Conservation (phyloP, 73 alveolate genomes). For the Urostyla sp. region DNA sequence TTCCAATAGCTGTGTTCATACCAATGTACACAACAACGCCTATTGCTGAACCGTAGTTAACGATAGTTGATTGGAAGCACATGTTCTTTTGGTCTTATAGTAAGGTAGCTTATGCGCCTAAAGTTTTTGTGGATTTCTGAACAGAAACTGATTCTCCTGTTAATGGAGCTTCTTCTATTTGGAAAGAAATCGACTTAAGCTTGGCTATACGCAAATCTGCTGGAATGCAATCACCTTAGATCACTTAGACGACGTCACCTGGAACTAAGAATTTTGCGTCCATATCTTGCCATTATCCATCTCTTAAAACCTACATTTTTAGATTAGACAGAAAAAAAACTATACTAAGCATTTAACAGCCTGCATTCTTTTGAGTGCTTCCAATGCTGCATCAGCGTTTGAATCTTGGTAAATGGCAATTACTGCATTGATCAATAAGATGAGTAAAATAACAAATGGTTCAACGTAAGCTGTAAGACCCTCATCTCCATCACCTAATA, state of each 20-base stretch:
- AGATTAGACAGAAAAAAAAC: neutral
- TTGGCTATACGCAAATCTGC: conserved; percentile 94
- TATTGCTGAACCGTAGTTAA: conserved; percentile 87
- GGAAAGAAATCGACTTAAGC: conserved; percentile 84
- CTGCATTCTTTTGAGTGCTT: conserved; percentile 89
- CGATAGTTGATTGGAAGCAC: conserved; percentile 90
- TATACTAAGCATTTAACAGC: conserved; percentile 83
- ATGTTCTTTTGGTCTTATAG: conserved; percentile 71
- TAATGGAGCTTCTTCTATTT: conserved; percentile 94
- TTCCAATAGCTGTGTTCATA: conserved; percentile 96
- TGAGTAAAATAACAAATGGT: conserved; percentile 95
- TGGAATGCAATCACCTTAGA: conserved; percentile 93
- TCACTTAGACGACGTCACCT: conserved; percentile 94
- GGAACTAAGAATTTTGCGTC: conserved; percentile 91
- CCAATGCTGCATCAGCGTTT: conserved; percentile 97
- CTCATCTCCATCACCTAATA: conserved; percentile 73
- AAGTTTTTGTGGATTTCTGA: conserved; percentile 52
- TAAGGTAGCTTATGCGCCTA: conserved; percentile 21
- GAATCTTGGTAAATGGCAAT: conserved; percentile 96
- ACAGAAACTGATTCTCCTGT: conserved; percentile 96
- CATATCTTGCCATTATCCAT: conserved; percentile 79
- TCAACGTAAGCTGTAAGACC: conserved; percentile 93
- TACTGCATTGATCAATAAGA: conserved; percentile 89
- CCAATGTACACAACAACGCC: conserved; percentile 94
- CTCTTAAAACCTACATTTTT: conserved; percentile 75